Base-by-base conservation (phyloP, 2,329 filamentous ascomycete species). In the Trichoderma simmonsii region DNA sequence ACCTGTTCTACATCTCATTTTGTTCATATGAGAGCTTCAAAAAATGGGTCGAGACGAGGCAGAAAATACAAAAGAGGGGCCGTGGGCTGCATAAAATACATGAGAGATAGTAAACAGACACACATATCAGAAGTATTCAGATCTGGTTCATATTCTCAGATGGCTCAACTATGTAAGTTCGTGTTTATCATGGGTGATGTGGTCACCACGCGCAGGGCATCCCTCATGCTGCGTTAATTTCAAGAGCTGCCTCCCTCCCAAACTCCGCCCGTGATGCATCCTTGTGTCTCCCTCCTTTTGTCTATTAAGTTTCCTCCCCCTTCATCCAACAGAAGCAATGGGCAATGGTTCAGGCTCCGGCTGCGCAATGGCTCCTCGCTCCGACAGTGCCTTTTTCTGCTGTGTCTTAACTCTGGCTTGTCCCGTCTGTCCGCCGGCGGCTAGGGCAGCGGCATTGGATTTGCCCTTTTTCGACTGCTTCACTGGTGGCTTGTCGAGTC, bases 401-500 rank as follows among this genome's bases (percentile, higher is more conserved):
- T 80, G 77, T 48, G 78, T 75, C 30, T 76, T 76, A 73, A 81
- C 75, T 62, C 82, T 81, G 39, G 80, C 80, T 67, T 83, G 80
- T n/a, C 78, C 81, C 77, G 83, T 83, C 65, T 85, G 81, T 1
- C 85, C 85, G 11, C 84, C 84, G 1, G 86, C 86, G n/a, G 83
- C 86, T 62, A 86, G 75, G 1, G 86, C 86, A 43, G 80, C 83
- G 26, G 80, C 76, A 61, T 82, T 83, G 32, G 76, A 73, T 71
- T 76, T 77, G 24, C 77, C 78, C 75, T 77, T 79, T 63, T 77
- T 80, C 4, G 77, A 75, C 21, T 71, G 15, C 56, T 79, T 79
- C 18, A 81, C 74, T 24, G 60, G 82, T 62, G 88, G 86, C 9
- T 85, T 83, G 71, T 88, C 86, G 70, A 93, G 84, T 18, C 87